Evolutionary conservation across 2,329 filamentous ascomycete species (phyloP), one percentile per base, ranked within the genome.

Genomic region (Triangularia setosa): DNA sequence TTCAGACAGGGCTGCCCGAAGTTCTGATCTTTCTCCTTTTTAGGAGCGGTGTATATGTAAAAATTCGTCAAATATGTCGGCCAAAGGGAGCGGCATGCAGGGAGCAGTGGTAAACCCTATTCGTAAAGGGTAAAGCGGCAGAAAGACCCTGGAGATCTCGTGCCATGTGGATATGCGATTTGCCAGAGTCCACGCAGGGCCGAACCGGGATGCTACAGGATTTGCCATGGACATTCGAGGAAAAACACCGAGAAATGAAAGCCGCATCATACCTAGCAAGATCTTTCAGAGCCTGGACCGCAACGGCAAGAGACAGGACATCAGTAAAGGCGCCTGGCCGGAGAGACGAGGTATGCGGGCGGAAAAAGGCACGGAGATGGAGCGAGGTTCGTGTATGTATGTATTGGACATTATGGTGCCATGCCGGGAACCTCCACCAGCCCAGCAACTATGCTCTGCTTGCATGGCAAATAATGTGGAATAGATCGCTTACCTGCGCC

Each of bases 241-340:
- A 55, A 24, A n/a, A 55, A 18, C 21, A 55, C 21, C 23, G 52
- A 55, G 56, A 25, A 25, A 23, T 63, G 58, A 67, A 67, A 65
- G 53, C 67, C 60, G 54, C 67, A 61, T 62, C 71, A 68, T 72
- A 75, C 73, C 73, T 73, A 56, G 73, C 71, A 63, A 75, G 73
- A 65, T 75, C 73, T 70, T 63, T 69, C 24, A 74, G 70, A 67
- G 72, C 71, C 73, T 75, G 70, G 70, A 74, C 65, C 69, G 30
- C 21, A 33, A 54, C 62, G 64, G 57, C 64, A 65, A 61, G 63
- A 67, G 63, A 30, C 21, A 62, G 54, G 35, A 64, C 16, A 63
- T 71, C 64, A 69, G 69, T 63, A 28, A 61, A 53, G 58, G 58
- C 60, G 56, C 25, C 48, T 40, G 52, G 25, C 53, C 25, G 57